Conservation (phyloP, 2,329 filamentous ascomycete species). For the Diaporthe capsici region DNA sequence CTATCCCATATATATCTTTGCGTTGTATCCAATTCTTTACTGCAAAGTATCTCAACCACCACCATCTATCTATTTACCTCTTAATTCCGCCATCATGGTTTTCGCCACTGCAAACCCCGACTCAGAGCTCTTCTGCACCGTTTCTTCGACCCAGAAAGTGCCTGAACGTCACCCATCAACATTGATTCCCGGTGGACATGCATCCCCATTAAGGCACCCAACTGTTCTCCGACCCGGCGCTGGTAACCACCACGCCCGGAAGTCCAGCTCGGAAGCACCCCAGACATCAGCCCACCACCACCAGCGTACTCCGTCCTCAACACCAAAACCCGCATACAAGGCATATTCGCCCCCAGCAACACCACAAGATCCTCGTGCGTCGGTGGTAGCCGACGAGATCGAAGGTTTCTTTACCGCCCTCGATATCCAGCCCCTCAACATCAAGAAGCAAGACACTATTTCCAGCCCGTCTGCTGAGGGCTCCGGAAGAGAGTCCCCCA, state of each 20-base stretch:
- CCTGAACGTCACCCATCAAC: slow-evolving; percentile 39
- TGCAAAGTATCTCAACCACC: neutral
- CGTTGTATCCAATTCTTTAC: neutral
- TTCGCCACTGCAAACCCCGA: slow-evolving; percentile 26
- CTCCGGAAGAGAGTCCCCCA: slow-evolving; percentile 9
- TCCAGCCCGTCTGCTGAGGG: neutral
- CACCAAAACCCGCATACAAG: slow-evolving; percentile 36
- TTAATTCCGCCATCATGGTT: slow-evolving; percentile 7
- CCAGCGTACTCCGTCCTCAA: neutral
- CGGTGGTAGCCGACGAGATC: slow-evolving; percentile 36
- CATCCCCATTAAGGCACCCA: slow-evolving; percentile 38
- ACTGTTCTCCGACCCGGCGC: slow-evolving; percentile 39
- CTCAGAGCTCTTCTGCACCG: slow-evolving; percentile 32
- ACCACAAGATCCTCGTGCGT: slow-evolving; percentile 33
- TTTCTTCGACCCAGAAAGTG: slow-evolving; percentile 4
- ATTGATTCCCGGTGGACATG: slow-evolving; percentile 38
- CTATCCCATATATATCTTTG: neutral
- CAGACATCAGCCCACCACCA: neutral
- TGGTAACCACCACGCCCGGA: slow-evolving; percentile 14
- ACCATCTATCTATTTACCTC: neutral
- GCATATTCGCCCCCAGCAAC: slow-evolving; percentile 38
- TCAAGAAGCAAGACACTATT: slow-evolving; percentile 32
- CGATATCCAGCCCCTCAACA: slow-evolving; percentile 33
- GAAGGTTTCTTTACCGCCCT: slow-evolving; percentile 38
- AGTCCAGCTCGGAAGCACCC: slow-evolving; percentile 22